phyloP scores from a whole-genome alignment of 352 stramenopile genomes.

The Globisporangium megalacanthum region DNA sequence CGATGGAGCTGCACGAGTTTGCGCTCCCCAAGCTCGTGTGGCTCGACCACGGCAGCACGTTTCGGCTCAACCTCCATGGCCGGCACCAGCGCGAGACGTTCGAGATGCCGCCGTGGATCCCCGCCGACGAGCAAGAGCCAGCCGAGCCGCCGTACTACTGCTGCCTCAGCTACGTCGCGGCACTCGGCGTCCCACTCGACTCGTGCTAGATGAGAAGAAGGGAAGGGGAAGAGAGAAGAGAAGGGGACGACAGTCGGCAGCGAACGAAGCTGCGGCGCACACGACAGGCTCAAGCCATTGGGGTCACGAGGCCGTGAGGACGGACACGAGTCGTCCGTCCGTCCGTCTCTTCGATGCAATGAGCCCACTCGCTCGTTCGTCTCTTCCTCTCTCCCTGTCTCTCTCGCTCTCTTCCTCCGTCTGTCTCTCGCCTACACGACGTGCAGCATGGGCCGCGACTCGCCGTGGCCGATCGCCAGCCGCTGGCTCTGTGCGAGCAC shows the following conservation, averaged over 20 bases:
- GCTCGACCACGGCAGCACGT: slow-evolving; percentile 27
- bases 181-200: slow-evolving; percentile 11
- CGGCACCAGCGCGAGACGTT: slow-evolving; percentile 44
- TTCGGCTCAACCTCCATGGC: slow-evolving; percentile 55
- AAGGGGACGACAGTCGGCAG: background rate
- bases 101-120: slow-evolving; percentile 45
- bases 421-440: slow-evolving; percentile 6
- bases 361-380: background rate
- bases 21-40: slow-evolving; percentile 38
- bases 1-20: slow-evolving; percentile 69
- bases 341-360: no score
- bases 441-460: slow-evolving; percentile 44
- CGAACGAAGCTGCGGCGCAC: background rate
- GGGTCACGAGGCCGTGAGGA: background rate
- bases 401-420: background rate
- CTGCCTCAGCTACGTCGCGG: slow-evolving; percentile 72
- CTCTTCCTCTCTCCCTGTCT: background rate
- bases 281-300: background rate
- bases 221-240: no score
- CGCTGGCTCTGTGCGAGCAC: slow-evolving; percentile 31
- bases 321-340: background rate
- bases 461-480: slow-evolving; percentile 26
- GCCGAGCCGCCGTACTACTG: slow-evolving; percentile 55
- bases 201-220: slow-evolving; percentile 1
- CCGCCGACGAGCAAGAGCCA: slow-evolving; percentile 31